Percentiles rank a stretch among this genome's conserved stretches.
Evolutionary conservation across 352 stramenopile species (phyloP).

Genomic region (Phytophthora kernoviae): DNA sequence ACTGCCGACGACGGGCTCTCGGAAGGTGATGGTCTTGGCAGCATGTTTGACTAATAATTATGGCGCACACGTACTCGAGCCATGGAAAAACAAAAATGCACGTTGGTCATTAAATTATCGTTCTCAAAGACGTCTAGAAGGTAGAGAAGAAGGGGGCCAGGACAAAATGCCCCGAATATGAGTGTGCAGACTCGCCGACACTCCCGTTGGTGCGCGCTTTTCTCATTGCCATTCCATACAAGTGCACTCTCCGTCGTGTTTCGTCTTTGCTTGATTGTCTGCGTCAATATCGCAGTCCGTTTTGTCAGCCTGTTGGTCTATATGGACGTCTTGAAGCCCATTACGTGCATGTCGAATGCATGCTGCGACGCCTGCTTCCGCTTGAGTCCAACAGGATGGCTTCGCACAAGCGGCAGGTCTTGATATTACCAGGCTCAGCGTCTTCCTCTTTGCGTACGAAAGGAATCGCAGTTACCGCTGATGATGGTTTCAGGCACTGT

Average conservation of each 20-base stretch:
- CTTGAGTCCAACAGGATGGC: conserved; percentile 61
- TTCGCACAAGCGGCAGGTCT: conserved; percentile 71
- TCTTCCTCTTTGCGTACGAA: conserved; percentile 67
- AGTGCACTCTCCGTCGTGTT: conserved; percentile 26
- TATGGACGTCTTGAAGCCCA: conserved; percentile 46
- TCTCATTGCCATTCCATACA: conserved; percentile 22
- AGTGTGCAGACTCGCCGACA: conserved; percentile 16
- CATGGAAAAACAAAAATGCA: conserved; percentile 25
- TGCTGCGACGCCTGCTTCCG: conserved; percentile 57
- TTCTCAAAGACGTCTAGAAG: conserved; percentile 23
- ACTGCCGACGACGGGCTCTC: conserved; percentile 47
- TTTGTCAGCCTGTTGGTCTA: conserved; percentile 20
- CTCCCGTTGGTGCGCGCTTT: conserved; percentile 28
- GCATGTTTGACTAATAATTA: conserved; percentile 46
- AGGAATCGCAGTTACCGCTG: conserved; percentile 51
- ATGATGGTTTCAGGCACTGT: conserved; percentile 62
- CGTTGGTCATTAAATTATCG: conserved; percentile 44
- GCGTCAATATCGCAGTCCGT: conserved; percentile 28
- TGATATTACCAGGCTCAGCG: conserved; percentile 47
- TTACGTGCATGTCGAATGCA: conserved; percentile 61
- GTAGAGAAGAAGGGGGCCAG: conserved; percentile 23
- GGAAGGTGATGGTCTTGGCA: conserved; percentile 42
- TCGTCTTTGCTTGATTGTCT: conserved; percentile 29
- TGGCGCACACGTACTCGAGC: background rate
- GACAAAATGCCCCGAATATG: conserved; percentile 18